Evolutionary conservation across 306 rosid species (phyloP).

Genomic region (Quercus robur): DNA sequence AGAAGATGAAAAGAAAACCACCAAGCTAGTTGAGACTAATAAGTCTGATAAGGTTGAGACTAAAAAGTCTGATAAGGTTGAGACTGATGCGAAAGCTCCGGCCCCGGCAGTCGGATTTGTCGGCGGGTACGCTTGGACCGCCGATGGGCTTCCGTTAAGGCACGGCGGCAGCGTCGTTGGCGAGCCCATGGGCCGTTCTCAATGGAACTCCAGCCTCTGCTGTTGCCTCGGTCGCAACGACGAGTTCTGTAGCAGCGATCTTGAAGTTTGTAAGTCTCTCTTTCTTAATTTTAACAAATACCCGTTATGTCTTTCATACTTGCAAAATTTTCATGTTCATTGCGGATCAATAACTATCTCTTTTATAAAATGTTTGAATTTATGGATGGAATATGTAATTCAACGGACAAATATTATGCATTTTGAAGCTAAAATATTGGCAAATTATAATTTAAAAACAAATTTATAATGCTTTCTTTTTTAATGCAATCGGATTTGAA

Average conservation of each 20-base stretch:
- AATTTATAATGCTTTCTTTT: not conserved
- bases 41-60: not conserved
- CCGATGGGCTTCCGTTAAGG: slow-evolving; percentile 62
- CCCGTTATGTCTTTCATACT: too few species aligned
- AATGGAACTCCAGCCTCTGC: slow-evolving; percentile 71
- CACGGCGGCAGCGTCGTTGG: slow-evolving; percentile 92
- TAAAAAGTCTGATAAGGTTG: not conserved
- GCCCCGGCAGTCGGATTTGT: not conserved
- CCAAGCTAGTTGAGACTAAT: slow-evolving; percentile 7
- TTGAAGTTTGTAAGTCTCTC: slow-evolving; percentile 87
- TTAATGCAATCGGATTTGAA: not conserved
- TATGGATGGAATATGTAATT: too few species aligned
- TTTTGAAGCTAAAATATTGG: not conserved
- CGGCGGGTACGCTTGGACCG: slow-evolving; percentile 63
- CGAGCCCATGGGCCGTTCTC: slow-evolving; percentile 70
- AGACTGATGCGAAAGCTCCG: slow-evolving; percentile 7
- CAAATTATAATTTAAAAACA: too few species aligned
- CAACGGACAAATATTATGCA: not conserved
- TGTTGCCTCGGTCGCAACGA: slow-evolving; percentile 87
- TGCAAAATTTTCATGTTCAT: too few species aligned
- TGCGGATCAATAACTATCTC: too few species aligned
- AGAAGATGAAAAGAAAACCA: slow-evolving; percentile 17
- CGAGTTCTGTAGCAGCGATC: slow-evolving; percentile 90
- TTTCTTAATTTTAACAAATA: too few species aligned
- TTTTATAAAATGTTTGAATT: too few species aligned